Evolutionary conservation across 306 rosid species (phyloP), one percentile per base, ranked within the genome.

Genomic region (Mucuna pruriens): DNA sequence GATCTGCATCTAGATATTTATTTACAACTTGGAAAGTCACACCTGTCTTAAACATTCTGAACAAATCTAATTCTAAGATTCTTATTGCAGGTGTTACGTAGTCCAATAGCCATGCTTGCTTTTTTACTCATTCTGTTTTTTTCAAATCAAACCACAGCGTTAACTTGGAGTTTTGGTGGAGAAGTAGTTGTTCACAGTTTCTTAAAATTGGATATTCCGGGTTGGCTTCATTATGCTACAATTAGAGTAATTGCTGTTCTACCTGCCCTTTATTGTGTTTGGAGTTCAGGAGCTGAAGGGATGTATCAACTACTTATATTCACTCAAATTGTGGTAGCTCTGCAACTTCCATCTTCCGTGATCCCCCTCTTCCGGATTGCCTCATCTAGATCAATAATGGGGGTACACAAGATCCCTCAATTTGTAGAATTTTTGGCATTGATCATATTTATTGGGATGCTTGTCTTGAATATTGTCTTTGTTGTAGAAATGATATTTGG

Each of bases 221-320:
- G 92, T 69, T 94, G 98, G 98, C 94, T 94, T 82, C 97, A 94
- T 80, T 94, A 92, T 80, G 91, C 88, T 65, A 94, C 97, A 69
- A 87, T 94, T 75, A 90, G 98, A 84, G 88, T 92, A 71, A 70
- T 92, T 83, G 89, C 97, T 15, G 83, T 91, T 75, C 82, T 94
- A 87, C 97, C 98, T 19, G 97, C 98, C 42, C 87, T 94, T 48
- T 92, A 89, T 65, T 94, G 94, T 80, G 97, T 86, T 64, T 94
- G 97, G 97, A 92, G 87, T 88, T 90, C 92, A 5, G 98, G 97
- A 78, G 92, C 97, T 62, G 98, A 94, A 83, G 98, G 98, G 80
- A 86, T 90, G 90, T 92, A 90, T 89, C 94, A 92, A 64, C 85
- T 94, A 76, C 95, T 94, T 62, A 74, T 94, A 80, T 88, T 88